Conservation (phyloP, 345 rosid species). For the Eutrema yunnanense region DNA sequence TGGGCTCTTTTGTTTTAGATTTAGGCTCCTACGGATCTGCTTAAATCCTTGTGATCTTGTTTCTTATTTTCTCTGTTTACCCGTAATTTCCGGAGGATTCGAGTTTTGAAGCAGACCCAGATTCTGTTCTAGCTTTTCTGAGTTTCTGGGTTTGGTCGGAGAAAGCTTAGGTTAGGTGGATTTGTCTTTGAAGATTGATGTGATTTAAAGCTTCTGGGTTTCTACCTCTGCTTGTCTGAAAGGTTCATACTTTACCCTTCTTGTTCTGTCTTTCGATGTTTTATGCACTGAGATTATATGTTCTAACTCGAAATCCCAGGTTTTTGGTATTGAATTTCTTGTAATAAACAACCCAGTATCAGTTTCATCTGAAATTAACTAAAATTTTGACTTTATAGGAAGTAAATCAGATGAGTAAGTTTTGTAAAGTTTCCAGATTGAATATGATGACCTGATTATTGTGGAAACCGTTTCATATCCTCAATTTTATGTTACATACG, state of each 20-base stretch:
- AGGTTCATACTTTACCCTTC: conserved; percentile 20
- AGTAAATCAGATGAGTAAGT: conserved; percentile 19
- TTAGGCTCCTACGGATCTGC: conserved; percentile 24
- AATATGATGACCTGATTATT: conserved; percentile 5
- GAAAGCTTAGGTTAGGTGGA: background rate
- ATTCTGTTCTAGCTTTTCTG: conserved; percentile 7
- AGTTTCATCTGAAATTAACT: background rate
- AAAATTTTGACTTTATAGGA: background rate
- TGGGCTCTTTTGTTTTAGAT: conserved; percentile 25
- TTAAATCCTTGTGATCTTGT: conserved; percentile 23
- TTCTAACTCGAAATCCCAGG: background rate
- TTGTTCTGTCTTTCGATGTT: background rate
- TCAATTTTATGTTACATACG: conserved; percentile 3
- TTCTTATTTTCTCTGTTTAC: conserved; percentile 6
- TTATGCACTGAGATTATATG: background rate
- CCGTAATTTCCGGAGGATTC: conserved; percentile 12
- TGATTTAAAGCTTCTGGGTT: conserved; percentile 14
- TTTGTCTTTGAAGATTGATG: conserved; percentile 16
- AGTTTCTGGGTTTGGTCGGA: conserved; percentile 25
- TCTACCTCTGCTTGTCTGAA: conserved; percentile 1
- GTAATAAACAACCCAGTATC: background rate
- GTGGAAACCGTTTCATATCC: background rate
- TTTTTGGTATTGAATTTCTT: background rate
- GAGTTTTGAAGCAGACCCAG: conserved; percentile 26
- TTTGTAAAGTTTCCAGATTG: background rate